Evolutionary conservation across 2,329 filamentous ascomycete genomes (phyloP), one percentile per base, ranked within the genome.

Genomic region (Fusarium palustre): DNA sequence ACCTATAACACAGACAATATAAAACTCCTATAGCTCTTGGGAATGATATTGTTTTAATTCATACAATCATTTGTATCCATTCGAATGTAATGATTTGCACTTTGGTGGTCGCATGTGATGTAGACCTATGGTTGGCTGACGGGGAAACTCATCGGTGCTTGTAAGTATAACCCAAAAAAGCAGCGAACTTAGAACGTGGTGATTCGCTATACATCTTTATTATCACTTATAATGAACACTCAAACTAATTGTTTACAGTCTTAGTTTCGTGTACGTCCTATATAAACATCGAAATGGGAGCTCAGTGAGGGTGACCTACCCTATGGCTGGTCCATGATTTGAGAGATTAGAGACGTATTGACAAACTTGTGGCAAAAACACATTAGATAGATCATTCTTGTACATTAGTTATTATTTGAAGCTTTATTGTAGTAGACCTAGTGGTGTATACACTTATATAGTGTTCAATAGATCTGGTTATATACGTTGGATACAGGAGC

Each of bases 81-180:
- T 15, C 6, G 6, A 43, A 8, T 4, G 25, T 18, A 18, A 18
- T 7, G 8, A 7, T 25, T 12, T 28, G 24, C 22, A 8, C 15
- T 18, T 28, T 25, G 5, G 41, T 25, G 22, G 41, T 43, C 11
- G 7, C 2, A 7, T 22, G 10, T 12, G 9, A 18, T 25, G 41
- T 10, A 3, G 11, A 7, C n/a, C n/a, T n/a, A n/a, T n/a, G n/a
- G 9, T 12, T 11, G 10, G 3, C 9, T 6, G 9, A 4, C 2
- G 22, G 10, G 8, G 4, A n/a, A 2, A 12, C 10, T 11, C 16
- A 2, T 8, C 4, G 3, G 7, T 16, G 5, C 5, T 16, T 16
- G 4, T 8, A 24, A 5, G 8, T 0, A 16, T 16, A 9, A 9
- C 8, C 8, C 3, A 24, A 10, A 20, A 24, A 5, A 15, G 16